A percentile compares a stretch with the other conserved stretches of the same genome.
Conservation (phyloP, 306 rosid genomes). For the Boehmeria nivea region DNA sequence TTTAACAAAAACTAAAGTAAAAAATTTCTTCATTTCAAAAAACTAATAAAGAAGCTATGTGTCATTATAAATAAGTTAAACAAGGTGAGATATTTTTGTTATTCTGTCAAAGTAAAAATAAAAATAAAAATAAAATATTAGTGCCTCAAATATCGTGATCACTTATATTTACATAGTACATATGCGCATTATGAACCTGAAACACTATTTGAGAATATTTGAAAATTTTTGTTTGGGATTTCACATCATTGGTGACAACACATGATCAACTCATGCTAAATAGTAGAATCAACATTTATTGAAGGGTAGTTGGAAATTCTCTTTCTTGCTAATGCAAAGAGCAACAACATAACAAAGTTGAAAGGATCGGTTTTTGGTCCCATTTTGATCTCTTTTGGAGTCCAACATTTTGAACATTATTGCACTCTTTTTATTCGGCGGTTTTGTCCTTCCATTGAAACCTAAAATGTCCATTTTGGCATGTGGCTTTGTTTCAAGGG, state of each 20-base stretch:
- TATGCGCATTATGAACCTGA: not conserved
- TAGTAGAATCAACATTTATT: not conserved
- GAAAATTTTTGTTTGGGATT: not conserved
- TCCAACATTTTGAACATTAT: not conserved
- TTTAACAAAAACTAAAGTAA: too few species aligned
- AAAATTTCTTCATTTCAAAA: too few species aligned
- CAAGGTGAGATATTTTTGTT: too few species aligned
- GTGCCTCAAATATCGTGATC: too few species aligned
- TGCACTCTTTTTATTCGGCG: not conserved
- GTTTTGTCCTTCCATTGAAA: constrained; percentile 4
- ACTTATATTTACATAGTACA: too few species aligned
- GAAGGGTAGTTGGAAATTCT: constrained; percentile 9
- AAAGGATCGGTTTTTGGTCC: constrained; percentile 7
- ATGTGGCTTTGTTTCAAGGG: constrained; percentile 9
- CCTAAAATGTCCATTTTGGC: constrained; percentile 10
- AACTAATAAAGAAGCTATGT: too few species aligned
- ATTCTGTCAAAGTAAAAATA: too few species aligned
- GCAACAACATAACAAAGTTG: not conserved
- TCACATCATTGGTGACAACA: constrained; percentile 25
- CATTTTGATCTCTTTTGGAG: constrained; percentile 23
- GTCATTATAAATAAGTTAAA: too few species aligned
- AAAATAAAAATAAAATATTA: too few species aligned
- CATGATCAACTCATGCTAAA: not conserved
- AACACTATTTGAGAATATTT: not conserved
- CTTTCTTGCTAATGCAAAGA: not conserved